phyloP scores from a whole-genome alignment of 2,329 filamentous ascomycete species.

The Neophaeococcomyces aloes region DNA sequence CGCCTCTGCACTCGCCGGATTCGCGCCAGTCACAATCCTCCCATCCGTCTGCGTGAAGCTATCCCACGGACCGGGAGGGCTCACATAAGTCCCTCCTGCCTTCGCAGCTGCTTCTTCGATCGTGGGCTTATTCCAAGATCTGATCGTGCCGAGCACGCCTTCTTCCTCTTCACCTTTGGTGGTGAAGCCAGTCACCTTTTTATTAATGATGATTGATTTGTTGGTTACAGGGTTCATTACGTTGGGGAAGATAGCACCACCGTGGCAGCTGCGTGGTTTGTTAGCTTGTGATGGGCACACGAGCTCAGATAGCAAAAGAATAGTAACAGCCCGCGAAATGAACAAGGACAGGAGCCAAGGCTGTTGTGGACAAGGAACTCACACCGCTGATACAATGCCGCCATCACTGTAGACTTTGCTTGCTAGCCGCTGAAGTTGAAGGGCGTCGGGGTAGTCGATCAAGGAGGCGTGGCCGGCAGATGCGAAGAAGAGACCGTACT shows the following conservation, averaged over 20 bases:
- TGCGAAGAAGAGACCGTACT: constrained; percentile 32
- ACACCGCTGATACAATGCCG: constrained; percentile 28
- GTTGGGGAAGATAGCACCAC: constrained; percentile 30
- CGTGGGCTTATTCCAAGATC: constrained; percentile 25
- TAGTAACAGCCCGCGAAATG: neutral
- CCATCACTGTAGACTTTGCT: constrained; percentile 24
- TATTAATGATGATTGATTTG: constrained; percentile 27
- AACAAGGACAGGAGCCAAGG: too few relatives aligned
- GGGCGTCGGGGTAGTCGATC: constrained; percentile 33
- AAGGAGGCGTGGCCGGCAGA: constrained; percentile 32
- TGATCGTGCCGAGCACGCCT: constrained; percentile 27
- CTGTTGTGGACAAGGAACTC: constrained; percentile 6
- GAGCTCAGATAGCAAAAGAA: too few relatives aligned
- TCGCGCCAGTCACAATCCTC: constrained; percentile 28
- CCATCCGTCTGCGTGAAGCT: constrained; percentile 26
- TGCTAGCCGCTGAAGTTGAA: constrained; percentile 20
- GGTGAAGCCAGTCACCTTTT: constrained; percentile 32
- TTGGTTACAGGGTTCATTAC: constrained; percentile 25
- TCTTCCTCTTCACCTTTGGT: constrained; percentile 28
- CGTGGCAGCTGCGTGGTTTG: constrained; percentile 27
- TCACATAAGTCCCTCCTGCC: constrained; percentile 24
- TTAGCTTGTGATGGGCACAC: too few relatives aligned
- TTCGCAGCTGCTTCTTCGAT: constrained; percentile 25
- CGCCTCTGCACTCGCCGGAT: constrained; percentile 27
- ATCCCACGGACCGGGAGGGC: constrained; percentile 12